A percentile compares a stretch with the other conserved stretches of the same genome.
These are phyloP conservation scores for Berberis thunbergii DNA, from an alignment of 164 flowering plant genomes.

Conservation along the genomic window DNA sequence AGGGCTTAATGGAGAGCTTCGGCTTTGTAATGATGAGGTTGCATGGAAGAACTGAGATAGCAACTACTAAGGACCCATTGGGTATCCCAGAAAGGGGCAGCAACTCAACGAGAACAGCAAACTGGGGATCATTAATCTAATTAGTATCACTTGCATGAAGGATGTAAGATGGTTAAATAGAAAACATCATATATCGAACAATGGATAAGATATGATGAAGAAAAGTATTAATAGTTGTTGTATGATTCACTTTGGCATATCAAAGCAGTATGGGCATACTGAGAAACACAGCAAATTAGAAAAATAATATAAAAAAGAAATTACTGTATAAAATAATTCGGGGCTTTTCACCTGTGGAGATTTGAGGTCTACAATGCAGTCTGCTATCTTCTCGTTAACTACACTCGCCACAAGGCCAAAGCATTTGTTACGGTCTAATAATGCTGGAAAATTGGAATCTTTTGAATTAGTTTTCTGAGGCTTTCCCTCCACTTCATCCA, in stretches of 20 bases:
- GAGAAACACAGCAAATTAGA: not conserved
- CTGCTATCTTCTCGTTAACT: slow-evolving; percentile 51
- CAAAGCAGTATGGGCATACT: no score
- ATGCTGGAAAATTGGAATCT: slow-evolving; percentile 15
- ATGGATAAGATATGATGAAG: no score
- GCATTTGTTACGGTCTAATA: slow-evolving; percentile 69
- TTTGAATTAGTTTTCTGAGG: slow-evolving; percentile 15
- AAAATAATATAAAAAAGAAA: not conserved
- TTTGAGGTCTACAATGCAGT: slow-evolving; percentile 71
- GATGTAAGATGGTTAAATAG: not conserved
- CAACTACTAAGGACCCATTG: slow-evolving; percentile 47
- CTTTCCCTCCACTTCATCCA: slow-evolving; percentile 56
- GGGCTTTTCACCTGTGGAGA: slow-evolving; percentile 52
- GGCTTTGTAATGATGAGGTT: slow-evolving; percentile 64
- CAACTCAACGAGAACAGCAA: slow-evolving; percentile 62
- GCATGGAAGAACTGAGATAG: slow-evolving; percentile 63
- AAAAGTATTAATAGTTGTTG: no score
- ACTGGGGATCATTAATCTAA: slow-evolving; percentile 27
- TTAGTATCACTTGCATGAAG: slow-evolving; percentile 6
- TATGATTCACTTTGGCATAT: no score
- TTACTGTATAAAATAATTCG: not conserved
- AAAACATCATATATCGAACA: not conserved
- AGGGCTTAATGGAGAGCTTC: slow-evolving; percentile 51
- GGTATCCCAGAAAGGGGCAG: slow-evolving; percentile 62
- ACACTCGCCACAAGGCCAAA: slow-evolving; percentile 63